These are phyloP conservation scores for Striga hermonthica DNA, from an alignment of 305 asterid species.

Conservation along the genomic window DNA sequence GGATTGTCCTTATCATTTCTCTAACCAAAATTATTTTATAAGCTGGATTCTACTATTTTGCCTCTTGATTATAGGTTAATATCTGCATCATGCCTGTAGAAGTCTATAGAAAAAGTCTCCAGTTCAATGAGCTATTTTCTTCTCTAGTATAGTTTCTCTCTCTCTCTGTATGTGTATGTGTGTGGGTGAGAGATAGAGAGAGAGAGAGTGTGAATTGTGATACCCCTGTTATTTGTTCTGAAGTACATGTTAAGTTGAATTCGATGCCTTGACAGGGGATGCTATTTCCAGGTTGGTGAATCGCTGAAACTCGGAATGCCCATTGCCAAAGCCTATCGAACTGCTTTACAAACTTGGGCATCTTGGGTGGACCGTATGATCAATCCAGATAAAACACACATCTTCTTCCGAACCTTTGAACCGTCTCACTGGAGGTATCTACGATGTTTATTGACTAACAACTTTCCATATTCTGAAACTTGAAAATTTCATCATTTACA, in stretches of 20 bases:
- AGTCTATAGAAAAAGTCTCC: neutral
- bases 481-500: neutral
- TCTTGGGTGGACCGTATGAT: conserved; percentile 62
- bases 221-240: conserved; percentile 7
- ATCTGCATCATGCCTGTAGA: conserved; percentile 2
- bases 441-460: conserved; percentile 17
- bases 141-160: neutral
- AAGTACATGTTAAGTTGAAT: conserved; percentile 31
- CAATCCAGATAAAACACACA: conserved; percentile 48
- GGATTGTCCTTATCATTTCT: neutral
- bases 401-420: conserved; percentile 71
- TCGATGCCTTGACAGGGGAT: conserved; percentile 60
- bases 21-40: neutral
- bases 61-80: neutral
- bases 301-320: conserved; percentile 62
- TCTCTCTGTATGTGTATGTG: neutral
- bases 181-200: too few species aligned
- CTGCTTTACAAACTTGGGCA: conserved; percentile 65
- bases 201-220: neutral
- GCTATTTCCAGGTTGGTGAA: conserved; percentile 63
- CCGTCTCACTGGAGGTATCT: conserved; percentile 89
- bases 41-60: conserved; percentile 3
- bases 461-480: neutral
- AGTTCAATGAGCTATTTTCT: neutral
- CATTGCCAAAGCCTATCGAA: conserved; percentile 51